A percentile compares a stretch with the other conserved stretches of the same genome.
These are phyloP conservation scores for Albifimbria verrucaria DNA, from an alignment of 2,329 filamentous ascomycete species.

Conservation along the genomic window DNA sequence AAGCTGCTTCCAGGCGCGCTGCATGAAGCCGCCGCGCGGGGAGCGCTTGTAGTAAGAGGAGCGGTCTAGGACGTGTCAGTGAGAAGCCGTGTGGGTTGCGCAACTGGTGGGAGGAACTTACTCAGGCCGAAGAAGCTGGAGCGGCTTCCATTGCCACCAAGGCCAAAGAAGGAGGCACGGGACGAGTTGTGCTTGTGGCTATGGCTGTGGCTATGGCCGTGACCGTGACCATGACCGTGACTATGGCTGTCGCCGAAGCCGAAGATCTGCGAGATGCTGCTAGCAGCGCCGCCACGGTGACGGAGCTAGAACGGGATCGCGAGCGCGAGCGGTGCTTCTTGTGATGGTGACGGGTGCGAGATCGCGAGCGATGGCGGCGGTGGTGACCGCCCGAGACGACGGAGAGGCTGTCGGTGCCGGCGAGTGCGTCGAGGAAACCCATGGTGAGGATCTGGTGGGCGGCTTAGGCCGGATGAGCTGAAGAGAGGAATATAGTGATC, in stretches of 20 bases:
- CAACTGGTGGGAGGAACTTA: constrained; percentile 18
- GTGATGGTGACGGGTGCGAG: constrained; percentile 14
- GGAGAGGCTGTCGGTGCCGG: constrained; percentile 24
- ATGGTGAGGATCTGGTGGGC: constrained; percentile 13
- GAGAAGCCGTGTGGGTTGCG: constrained; percentile 4
- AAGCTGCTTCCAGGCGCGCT: constrained; percentile 70
- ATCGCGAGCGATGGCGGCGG: constrained; percentile 23
- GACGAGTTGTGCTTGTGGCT: constrained; percentile 37
- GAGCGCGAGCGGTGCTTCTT: constrained; percentile 34
- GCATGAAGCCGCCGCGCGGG: constrained; percentile 75
- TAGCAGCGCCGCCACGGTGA: constrained; percentile 22
- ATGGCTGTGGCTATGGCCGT: constrained; percentile 24
- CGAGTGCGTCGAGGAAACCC: constrained; percentile 31
- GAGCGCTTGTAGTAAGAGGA: constrained; percentile 75
- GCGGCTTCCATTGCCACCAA: constrained; percentile 39
- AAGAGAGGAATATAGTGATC: neutral
- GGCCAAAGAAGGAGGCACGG: constrained; percentile 44
- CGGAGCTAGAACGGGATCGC: constrained; percentile 35
- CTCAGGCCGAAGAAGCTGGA: constrained; percentile 44
- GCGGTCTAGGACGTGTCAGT: constrained; percentile 35
- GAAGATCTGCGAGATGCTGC: constrained; percentile 29
- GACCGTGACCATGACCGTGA: constrained; percentile 40
- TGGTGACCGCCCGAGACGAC: constrained; percentile 25
- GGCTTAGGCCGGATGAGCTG: neutral
- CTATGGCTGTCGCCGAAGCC: constrained; percentile 29